Base-by-base conservation (phyloP, 805 yeast genomes). In the Nakazawaea ishiwadae region DNA sequence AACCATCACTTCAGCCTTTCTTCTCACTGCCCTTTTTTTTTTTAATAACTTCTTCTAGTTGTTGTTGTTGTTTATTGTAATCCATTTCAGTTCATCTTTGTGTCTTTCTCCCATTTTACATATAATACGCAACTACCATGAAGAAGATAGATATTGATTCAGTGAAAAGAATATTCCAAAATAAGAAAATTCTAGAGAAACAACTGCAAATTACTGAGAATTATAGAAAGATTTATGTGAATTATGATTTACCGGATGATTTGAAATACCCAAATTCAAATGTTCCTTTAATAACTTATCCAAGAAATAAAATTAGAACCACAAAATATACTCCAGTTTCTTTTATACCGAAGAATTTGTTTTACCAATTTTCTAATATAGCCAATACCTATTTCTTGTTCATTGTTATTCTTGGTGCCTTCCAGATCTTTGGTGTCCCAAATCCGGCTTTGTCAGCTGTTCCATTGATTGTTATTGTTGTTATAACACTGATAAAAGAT, bases 251-350 rank as follows among this genome's bases (percentile, higher is more conserved):
- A 12, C 45, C 45, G 6, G 16, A n/a, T 7, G 42, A 42, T 10
- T 29, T 42, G 20, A 18, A 5, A 5, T 17, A 31, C 31, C 81
- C 80, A 45, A 79, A 77, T 54, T 72, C 79, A 1, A 81, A 83
- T 11, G 71, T 74, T 28, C 85, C 91, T 1, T 55, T 53, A 15
- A 68, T 70, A 0, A 57, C 61, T n/a, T 91, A 84, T 56, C 79
- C 95, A 9, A 74, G 96, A 53, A 91, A 91, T 68, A 90, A 93
- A 60, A 87, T 93, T 51, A 79, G 97, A 66, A 89, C 98, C 0
- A 88, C 99, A 2, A 91, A 88, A 65, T 91, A 91, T 62, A 91
- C 97, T 2, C 96, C 98, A 5, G 57, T 93, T 35, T 69, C 88
- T 7, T 91, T 91, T 55, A 49, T 93, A 23, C 98, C 98, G 3